Base-by-base conservation (phyloP, 495 filamentous ascomycete genomes). In the Polyplosphaeria fusca region DNA sequence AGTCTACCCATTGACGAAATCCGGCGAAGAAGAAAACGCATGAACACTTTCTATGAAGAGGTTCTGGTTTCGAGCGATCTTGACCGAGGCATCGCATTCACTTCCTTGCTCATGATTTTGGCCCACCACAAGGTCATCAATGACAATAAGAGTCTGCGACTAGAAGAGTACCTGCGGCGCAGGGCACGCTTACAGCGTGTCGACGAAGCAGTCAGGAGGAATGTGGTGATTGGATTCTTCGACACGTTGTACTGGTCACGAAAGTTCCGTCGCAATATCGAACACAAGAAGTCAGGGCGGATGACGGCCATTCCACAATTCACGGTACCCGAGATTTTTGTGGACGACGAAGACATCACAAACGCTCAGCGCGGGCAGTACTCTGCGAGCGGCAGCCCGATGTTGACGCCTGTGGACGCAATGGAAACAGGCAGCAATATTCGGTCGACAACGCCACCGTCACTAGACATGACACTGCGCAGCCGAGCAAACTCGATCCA, bases 71-170 rank as follows among this genome's bases (percentile, higher is more conserved):
- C 91, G 3, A 89, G 90, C 9, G 89, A 96, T 71, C 84, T 84
- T 0, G 85, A 88, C 49, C 82, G 85, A 42, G 93, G 93, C 22
- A 91, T 99, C 46, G 86, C 87, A 4, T 99, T 99, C 72, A 95
- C 89, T 18, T 82, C 86, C 4, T 86, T 95, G n/a, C 74, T 99
- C 43, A 91, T 99, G 88, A 95, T 95, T 52, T 78, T 99, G 16
- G 92, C 94, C 14, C 94, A 99, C 72, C 93, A 97, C 77, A 99
- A 99, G 58, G 89, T 99, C 67, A 99, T 99, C 67, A 95, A 83
- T 58, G 93, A 99, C 75, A 96, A 84, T 76, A 96, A 96, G 76
- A 93, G 89, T 72, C 71, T 99, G 62, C 82, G 83, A 28, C 81
- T 99, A 2, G 91, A 99, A 66, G 93, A 99, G 67, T 99, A 93